Evolutionary conservation across 2,329 filamentous ascomycete species (phyloP), one percentile per base, ranked within the genome.

Genomic region (Fusarium kyushuense): DNA sequence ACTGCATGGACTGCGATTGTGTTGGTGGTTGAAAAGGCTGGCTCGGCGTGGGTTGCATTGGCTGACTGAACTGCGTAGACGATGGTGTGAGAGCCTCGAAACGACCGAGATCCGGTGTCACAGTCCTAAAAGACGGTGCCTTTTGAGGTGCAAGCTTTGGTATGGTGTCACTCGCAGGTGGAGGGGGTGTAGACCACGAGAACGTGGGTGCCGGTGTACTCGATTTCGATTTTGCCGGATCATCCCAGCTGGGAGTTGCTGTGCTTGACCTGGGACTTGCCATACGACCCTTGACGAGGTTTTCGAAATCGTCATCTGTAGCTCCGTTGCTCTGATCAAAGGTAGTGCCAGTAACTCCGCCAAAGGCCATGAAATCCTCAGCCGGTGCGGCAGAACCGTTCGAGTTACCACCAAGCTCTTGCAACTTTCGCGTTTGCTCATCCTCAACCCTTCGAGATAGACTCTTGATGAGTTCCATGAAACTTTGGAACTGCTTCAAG

Each of bases 381-480:
- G 80, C 87, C 6, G 84, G 80, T 4, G 82, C 82, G 4, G 81
- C 79, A 9, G 82, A 75, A 23, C 85, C 84, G 43, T 84, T 85
- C 29, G 85, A 83, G 11, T 81, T 84, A 2, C 90, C 88, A 0
- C 89, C 88, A 10, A 98, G 84, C 73, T 97, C 95, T 75, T 94
- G 92, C 5, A 99, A 82, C 75, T 97, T 98, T 74, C 89, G 90
- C 9, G 87, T 91, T 74, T 98, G 96, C 76, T 98, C 96, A 19
- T 91, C 88, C 76, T 99, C 95, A 33, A 99, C 92, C 57, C 90
- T 89, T 19, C 85, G 82, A 1, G 94, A 96, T 6, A 97, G 81
- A 0, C 82, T 86, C 77, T 93, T 96, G 79, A 98, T 96, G 45
- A 97, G 84, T 6, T 89, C 83, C 93, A 98, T 97, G 77, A 96